A percentile compares a stretch with the other conserved stretches of the same genome.
These are phyloP conservation scores for Kwoniella pini DNA, from an alignment of 768 basidiomycete species.

Conservation along the genomic window DNA sequence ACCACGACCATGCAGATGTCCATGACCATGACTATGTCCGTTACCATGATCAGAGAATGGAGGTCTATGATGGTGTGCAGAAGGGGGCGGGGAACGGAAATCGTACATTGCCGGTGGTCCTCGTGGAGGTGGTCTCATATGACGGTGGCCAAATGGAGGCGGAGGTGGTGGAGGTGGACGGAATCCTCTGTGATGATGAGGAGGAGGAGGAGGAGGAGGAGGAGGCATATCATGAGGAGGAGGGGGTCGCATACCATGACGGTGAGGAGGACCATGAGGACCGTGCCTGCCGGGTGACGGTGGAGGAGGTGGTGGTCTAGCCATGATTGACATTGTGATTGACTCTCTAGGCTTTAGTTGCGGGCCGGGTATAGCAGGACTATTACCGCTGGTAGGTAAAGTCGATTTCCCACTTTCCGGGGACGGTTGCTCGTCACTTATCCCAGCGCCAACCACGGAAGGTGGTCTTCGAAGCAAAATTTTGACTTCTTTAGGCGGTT, in stretches of 20 bases:
- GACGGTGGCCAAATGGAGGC: conserved; percentile 2
- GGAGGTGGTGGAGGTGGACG: neutral
- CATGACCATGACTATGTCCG: conserved; percentile 1
- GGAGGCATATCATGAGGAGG: neutral
- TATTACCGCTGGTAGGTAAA: conserved; percentile 10
- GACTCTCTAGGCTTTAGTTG: conserved; percentile 7
- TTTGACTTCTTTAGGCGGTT: conserved; percentile 36
- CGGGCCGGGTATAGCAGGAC: conserved; percentile 20
- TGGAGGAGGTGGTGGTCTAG: conserved; percentile 14
- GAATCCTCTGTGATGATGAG: neutral
- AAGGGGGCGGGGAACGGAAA: neutral
- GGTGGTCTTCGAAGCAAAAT: conserved; percentile 38
- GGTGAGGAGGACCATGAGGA: neutral
- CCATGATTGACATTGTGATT: neutral
- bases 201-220: neutral
- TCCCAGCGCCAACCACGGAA: neutral
- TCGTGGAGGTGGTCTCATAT: neutral
- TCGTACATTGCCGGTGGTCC: neutral
- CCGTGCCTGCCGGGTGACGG: neutral
- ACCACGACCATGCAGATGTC: conserved; percentile 15
- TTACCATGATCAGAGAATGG: neutral
- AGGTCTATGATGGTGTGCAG: neutral
- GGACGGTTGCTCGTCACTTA: conserved; percentile 1
- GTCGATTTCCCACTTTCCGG: conserved; percentile 7
- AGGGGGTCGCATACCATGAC: conserved; percentile 7